Conservation (phyloP, 345 rosid species). For the Euclidium syriacum region DNA sequence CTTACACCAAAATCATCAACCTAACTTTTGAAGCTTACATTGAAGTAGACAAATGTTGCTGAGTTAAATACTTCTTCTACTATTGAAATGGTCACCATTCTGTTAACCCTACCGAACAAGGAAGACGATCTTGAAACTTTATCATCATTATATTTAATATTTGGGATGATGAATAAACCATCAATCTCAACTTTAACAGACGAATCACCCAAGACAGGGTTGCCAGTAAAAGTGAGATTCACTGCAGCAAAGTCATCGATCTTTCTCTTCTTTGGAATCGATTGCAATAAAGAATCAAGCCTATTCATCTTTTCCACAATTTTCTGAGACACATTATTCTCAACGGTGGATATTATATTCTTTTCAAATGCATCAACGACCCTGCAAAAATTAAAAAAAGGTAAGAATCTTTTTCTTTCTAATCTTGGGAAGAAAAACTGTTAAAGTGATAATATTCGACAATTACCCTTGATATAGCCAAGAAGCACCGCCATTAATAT, state of each 20-base stretch:
- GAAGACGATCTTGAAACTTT: conserved; percentile 20
- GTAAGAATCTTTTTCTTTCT: not conserved
- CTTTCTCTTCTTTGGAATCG: conserved; percentile 51
- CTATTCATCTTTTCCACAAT: conserved; percentile 45
- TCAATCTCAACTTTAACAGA: conserved; percentile 43
- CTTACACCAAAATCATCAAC: conserved; percentile 1
- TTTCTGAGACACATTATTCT: conserved; percentile 44
- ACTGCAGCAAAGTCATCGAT: conserved; percentile 46
- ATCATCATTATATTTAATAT: conserved; percentile 19
- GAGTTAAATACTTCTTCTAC: conserved; percentile 56
- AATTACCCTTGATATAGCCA: conserved; percentile 83
- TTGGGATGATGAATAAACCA: conserved; percentile 46
- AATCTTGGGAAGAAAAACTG: not conserved
- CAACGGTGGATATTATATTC: conserved; percentile 47
- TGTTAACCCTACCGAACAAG: conserved; percentile 14
- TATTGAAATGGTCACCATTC: conserved; percentile 52
- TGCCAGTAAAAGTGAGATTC: conserved; percentile 54
- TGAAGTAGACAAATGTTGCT: conserved; percentile 60
- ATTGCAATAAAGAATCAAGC: conserved; percentile 56
- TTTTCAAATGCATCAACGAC: conserved; percentile 57
- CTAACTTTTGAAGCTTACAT: conserved; percentile 38
- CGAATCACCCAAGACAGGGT: conserved; percentile 44
- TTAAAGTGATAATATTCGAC: not conserved
- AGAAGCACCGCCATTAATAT: conserved; percentile 73
- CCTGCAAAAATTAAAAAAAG: conserved; percentile 27